These are phyloP conservation scores for Teratosphaeria pseudoeucalypti DNA, from an alignment of 2,329 filamentous ascomycete species.

Conservation along the genomic window DNA sequence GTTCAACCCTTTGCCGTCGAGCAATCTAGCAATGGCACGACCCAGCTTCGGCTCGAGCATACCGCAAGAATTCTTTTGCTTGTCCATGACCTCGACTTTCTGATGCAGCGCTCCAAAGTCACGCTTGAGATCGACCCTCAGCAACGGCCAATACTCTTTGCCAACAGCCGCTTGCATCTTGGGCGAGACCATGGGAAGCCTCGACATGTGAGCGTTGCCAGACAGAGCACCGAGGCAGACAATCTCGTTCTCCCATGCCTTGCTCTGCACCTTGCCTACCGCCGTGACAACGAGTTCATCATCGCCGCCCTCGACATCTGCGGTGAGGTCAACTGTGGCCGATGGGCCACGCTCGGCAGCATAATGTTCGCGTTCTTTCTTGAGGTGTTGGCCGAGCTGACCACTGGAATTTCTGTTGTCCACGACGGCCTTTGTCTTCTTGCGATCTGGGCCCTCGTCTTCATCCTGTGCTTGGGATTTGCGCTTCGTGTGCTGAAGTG, in stretches of 20 bases:
- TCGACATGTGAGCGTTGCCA: conserved; percentile 12
- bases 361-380: conserved; percentile 45
- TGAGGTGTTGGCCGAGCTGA: conserved; percentile 55
- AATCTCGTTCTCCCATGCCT: conserved; percentile 10
- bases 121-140: conserved; percentile 60
- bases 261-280: conserved; percentile 2
- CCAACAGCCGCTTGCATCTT: conserved; percentile 7
- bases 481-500: conserved; percentile 50
- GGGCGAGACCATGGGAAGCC: conserved; percentile 11
- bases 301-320: conserved; percentile 28
- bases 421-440: conserved; percentile 35
- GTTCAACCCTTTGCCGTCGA: conserved; percentile 31
- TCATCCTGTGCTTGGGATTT: conserved; percentile 37
- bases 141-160: conserved; percentile 50
- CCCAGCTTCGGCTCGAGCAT: conserved; percentile 60
- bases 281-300: conserved; percentile 12
- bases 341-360: conserved; percentile 17
- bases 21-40: conserved; percentile 27
- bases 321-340: conserved; percentile 40
- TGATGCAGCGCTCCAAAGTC: conserved; percentile 33
- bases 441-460: conserved; percentile 25
- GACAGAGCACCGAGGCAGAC: conserved; percentile 18
- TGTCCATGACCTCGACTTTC: conserved; percentile 66
- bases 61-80: conserved; percentile 57
- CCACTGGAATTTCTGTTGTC: conserved; percentile 42